Evolutionary conservation across 1,139 yeast species (phyloP).

Genomic region (Debaryomyces psychrophilus): DNA sequence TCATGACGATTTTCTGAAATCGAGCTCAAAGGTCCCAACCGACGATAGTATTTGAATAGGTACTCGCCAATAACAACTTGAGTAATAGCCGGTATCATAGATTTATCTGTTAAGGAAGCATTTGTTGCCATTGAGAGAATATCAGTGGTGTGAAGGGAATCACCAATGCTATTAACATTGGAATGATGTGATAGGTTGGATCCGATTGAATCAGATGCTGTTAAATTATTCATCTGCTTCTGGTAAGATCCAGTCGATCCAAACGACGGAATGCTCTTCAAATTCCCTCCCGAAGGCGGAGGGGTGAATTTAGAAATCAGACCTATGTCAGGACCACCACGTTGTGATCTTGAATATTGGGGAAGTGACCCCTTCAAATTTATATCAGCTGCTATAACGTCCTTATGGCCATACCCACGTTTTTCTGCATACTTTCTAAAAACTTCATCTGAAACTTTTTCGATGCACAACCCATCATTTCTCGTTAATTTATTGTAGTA

Average conservation of each 20-base stretch:
- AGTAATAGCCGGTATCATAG: constrained; percentile 84
- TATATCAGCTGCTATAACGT: constrained; percentile 16
- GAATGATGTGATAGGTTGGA: constrained; percentile 40
- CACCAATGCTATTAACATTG: constrained; percentile 27
- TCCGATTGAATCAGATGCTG: constrained; percentile 28
- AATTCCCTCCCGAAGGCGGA: constrained; percentile 17
- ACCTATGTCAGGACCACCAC: constrained; percentile 14
- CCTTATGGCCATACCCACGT: constrained; percentile 48
- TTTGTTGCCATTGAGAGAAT: constrained; percentile 65
- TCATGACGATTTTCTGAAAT: constrained; percentile 84
- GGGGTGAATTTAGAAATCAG: constrained; percentile 22
- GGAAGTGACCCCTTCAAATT: no score
- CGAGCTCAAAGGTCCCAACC: constrained; percentile 72
- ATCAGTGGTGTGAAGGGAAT: constrained; percentile 39
- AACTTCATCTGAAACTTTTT: constrained; percentile 49
- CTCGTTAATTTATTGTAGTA: constrained; percentile 62
- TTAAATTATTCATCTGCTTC: background rate
- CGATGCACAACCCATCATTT: constrained; percentile 46
- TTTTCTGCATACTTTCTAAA: constrained; percentile 49
- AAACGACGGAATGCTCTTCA: background rate
- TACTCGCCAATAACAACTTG: constrained; percentile 94
- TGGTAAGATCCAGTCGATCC: constrained; percentile 21
- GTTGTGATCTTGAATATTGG: background rate
- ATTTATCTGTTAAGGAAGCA: constrained; percentile 69
- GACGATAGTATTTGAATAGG: constrained; percentile 81